Conservation (phyloP, 2,329 filamentous ascomycete species). For the Aspergillus calidoustus region DNA sequence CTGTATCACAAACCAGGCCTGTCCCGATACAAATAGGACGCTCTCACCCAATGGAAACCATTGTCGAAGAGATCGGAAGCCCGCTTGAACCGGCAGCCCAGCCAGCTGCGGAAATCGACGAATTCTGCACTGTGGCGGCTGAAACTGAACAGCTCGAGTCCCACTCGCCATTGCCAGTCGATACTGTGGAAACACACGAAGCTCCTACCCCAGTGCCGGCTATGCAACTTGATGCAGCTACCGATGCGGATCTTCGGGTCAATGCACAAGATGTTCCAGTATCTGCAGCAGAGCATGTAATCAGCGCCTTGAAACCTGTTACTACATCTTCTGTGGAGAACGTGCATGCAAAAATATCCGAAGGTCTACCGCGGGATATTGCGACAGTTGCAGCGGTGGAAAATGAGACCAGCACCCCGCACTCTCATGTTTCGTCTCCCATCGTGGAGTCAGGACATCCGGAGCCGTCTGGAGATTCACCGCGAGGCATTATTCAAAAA, state of each 20-base stretch:
- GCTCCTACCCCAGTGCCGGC: not conserved
- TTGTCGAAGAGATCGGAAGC: slow-evolving; percentile 26
- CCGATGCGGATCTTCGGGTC: not conserved
- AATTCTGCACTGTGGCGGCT: not conserved
- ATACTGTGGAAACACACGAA: not conserved
- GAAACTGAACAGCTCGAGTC: not conserved
- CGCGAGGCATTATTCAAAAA: not conserved
- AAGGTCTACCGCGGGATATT: too few species aligned
- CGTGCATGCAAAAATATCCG: too few species aligned
- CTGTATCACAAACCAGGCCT: slow-evolving; percentile 4
- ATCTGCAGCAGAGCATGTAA: too few species aligned
- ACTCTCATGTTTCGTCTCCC: not conserved
- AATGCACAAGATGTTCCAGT: not conserved
- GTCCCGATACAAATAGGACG: slow-evolving; percentile 17
- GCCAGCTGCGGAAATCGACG: not conserved
- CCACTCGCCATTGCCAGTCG: not conserved
- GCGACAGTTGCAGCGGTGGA: not conserved
- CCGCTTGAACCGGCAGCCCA: slow-evolving; percentile 5
- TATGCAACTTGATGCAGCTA: not conserved
- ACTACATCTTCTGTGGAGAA: too few species aligned
- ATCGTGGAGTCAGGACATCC: not conserved
- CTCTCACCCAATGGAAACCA: slow-evolving; percentile 28
- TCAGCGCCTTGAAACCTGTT: too few species aligned
- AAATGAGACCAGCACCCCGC: not conserved
- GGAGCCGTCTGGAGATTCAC: not conserved